Base-by-base conservation (phyloP, 164 flowering plant species). In the Dillenia suffruticosa region DNA sequence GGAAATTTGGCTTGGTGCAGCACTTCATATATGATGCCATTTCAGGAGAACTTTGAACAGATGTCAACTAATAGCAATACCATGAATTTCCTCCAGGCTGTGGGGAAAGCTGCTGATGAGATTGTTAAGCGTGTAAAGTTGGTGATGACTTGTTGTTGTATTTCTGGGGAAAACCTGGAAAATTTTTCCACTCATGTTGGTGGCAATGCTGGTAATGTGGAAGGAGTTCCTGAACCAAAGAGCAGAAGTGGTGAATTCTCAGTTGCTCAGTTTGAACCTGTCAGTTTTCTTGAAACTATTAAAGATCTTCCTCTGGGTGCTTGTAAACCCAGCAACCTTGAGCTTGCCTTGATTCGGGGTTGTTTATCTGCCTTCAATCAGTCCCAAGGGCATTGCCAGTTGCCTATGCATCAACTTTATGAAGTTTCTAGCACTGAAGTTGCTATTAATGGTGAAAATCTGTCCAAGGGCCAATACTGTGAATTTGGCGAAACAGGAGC, bases 311-410 rank as follows among this genome's bases (percentile, higher is more conserved):
- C 89, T 6, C 50, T n/a, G 51, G 71, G n/a, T 63, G 75, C 51
- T 69, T 64, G 81, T 48, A 40, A 58, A 45, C 63, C 63, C 46
- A 53, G 61, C 49, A 17, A 63, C 70, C 82, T 90, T 63, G 95
- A 88, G 56, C 55, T 75, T 46, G 63, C 71, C 12, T 77, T 79
- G 49, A 10, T 74, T 48, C 63, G 51, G 56, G 67, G 78, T 70
- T 74, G 64, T 54, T 63, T 90, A 32, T 77, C 84, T 2, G 89
- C 82, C 6, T 86, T 84, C 62, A 74, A 74, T 70, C 43, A 68
- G 55, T 68, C 70, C 9, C 66, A 68, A 32, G 90, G 92, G 9
- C 81, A 77, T 60, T 32, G 65, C 54, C 77, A 68, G 17, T 51
- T 90, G 78, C 81, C 81, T 46, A 17, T 68, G 60, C 54, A 62